Percentiles rank a stretch among this genome's conserved stretches.
These are phyloP conservation scores for Suhomyces chickasaworum DNA, from an alignment of 1,139 yeast species.

Conservation along the genomic window DNA sequence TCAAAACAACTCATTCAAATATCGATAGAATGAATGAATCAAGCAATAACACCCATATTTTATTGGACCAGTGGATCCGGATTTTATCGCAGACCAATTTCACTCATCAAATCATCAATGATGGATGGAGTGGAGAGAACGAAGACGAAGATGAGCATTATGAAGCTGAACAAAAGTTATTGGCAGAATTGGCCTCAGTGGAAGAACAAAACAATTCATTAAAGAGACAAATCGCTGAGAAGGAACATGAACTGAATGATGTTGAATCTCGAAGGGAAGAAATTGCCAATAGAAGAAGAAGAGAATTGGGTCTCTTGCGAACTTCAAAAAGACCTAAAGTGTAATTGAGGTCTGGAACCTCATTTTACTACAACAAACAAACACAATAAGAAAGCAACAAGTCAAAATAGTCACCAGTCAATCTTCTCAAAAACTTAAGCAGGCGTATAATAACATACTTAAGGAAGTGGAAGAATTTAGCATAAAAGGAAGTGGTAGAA, in stretches of 20 bases:
- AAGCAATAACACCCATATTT: conserved; percentile 37
- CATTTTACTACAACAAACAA: background rate
- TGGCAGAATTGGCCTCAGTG: conserved; percentile 27
- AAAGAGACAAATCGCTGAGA: conserved; percentile 26
- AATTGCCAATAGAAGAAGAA: conserved; percentile 21
- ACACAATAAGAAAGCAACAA: no score
- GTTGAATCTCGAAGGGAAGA: conserved; percentile 21
- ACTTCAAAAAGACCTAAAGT: conserved; percentile 5
- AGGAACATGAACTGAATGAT: conserved; percentile 24
- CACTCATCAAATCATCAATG: conserved; percentile 39
- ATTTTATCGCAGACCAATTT: conserved; percentile 50
- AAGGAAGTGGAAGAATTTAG: no score
- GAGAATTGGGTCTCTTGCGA: conserved; percentile 30
- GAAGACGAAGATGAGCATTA: conserved; percentile 26
- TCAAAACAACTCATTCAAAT: conserved; percentile 31
- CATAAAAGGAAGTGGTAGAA: no score
- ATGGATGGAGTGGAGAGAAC: conserved; percentile 36
- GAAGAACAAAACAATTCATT: conserved; percentile 34
- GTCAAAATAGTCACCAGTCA: no score
- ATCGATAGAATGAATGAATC: conserved; percentile 35
- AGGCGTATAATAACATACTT: no score
- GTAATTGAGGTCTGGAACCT: background rate
- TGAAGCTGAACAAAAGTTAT: conserved; percentile 30
- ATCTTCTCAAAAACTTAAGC: no score
- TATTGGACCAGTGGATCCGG: conserved; percentile 48